Evolutionary conservation across 208 protist species (phyloP), one percentile per base, ranked within the genome.

Genomic region (Borovskyia barvae): DNA sequence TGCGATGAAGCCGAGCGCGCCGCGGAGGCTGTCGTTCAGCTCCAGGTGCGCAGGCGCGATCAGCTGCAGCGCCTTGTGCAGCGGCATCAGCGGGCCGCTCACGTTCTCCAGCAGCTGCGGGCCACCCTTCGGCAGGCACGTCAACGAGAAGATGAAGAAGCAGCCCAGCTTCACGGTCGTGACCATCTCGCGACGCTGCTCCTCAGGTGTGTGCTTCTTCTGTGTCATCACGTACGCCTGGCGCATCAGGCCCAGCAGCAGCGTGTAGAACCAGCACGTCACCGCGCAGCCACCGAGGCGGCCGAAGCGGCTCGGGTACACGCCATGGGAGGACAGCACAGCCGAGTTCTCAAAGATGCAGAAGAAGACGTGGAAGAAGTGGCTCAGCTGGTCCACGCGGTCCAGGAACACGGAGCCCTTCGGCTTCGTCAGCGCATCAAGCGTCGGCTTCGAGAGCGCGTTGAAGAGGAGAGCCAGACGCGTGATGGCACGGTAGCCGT

Each of bases 361-460:
- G 79, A 81, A 92, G 48, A 79, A 75, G 59, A 92, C 75, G 66
- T 95, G 85, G 72, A 89, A 91, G 51, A 81, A 75, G 77, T 91
- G 83, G 51, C 65, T 72, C 39, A 92, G 51, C 71, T 88, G 81
- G 51, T 90, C 75, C 32, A 83, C 39, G 42, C 81, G 84, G 49
- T 80, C 78, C 14, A 75, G 52, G 42, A 90, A 25, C 14, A 72
- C 50, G 45, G 88, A 82, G 30, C 71, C 80, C 61, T 83, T 69
- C 14, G 77, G 69, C 55, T 85, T 86, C 36, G 72, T 32, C 24
- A 89, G 71, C 30, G 64, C 63, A 51, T 75, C 67, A 41, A 92
- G 62, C 26, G 80, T 90, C 29, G 51, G 59, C 49, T 77, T 76
- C 19, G 84, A 80, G 33, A 90, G 67, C 46, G 85, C 85, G 54